Base-by-base conservation (phyloP, 169 alveolate genomes). In the Prorocentrum cordatum region DNA sequence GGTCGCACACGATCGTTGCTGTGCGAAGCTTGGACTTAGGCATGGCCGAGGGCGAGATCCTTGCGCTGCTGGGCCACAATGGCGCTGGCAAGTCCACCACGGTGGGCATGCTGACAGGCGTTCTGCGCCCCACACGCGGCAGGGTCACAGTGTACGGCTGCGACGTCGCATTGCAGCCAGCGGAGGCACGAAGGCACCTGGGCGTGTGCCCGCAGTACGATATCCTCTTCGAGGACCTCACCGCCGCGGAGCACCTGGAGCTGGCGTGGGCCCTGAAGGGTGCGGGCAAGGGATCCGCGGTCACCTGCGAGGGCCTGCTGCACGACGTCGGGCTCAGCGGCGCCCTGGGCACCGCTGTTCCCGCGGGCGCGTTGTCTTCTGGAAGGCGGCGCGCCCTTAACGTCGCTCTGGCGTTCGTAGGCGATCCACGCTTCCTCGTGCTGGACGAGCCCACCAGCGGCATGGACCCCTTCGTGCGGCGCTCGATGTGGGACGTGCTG, bases 21-120 rank as follows among this genome's bases (percentile, higher is more conserved):
- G 82, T 70, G 64, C 36, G 39, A 27, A 59, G 38, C 62, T 29
- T 70, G 82, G 82, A 70, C 27, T 38, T 70, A 62, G 82, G 82
- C 36, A 26, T 70, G 42, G 82, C 82, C 10, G 82, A 70, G 39
- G 82, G 82, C 45, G 82, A 70, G 82, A 70, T 70, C 82, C 47
- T 70, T 27, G 82, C 82, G 4, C 26, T 70, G 38, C 50, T 70
- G 62, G 82, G 82, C 27, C 82, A 70, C 82, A 70, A 70, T 18
- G 82, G 82, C 2, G 82, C 82, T 7, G 82, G 82, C 20, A 70
- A 70, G 82, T 26, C 79, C 10, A 70, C 82, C 38, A 70, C 82
- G 16, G 82, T 70, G 26, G 45, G 61, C 26, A 70, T 70, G 82
- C 82, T 70, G 20, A 70, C 82, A 2, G 82, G 82, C 39, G 82